Conservation (phyloP, 805 yeast species). For the Starmera caribaea region DNA sequence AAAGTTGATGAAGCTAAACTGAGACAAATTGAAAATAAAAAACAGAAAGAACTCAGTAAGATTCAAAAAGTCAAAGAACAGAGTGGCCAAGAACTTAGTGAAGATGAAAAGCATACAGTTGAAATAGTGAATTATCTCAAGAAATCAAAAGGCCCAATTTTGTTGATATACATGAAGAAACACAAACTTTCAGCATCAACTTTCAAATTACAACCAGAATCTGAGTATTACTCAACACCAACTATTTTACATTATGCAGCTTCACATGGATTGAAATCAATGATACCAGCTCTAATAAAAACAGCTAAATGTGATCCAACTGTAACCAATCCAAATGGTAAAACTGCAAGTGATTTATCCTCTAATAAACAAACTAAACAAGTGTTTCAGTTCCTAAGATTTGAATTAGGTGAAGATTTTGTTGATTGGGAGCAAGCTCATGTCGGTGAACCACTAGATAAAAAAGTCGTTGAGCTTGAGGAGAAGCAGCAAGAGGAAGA, state of each 20-base stretch:
- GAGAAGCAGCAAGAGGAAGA: slow-evolving; percentile 25
- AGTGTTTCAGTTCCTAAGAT: slow-evolving; percentile 62
- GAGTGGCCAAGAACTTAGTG: slow-evolving; percentile 14
- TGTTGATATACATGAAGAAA: slow-evolving; percentile 51
- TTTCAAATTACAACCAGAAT: slow-evolving; percentile 44
- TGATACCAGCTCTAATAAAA: slow-evolving; percentile 50
- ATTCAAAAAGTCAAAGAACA: slow-evolving; percentile 13
- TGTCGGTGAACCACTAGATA: slow-evolving; percentile 49
- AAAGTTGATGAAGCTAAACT: slow-evolving; percentile 22
- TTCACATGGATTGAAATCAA: slow-evolving; percentile 51
- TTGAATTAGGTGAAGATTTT: slow-evolving; percentile 53
- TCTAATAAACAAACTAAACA: slow-evolving; percentile 33
- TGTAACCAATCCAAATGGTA: slow-evolving; percentile 38
- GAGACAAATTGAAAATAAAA: slow-evolving; percentile 20
- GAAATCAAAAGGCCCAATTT: slow-evolving; percentile 68
- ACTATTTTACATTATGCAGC: slow-evolving; percentile 77
- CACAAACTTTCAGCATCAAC: slow-evolving; percentile 41
- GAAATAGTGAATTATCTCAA: slow-evolving; percentile 54
- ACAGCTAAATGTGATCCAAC: slow-evolving; percentile 68
- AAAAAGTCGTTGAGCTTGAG: slow-evolving; percentile 43
- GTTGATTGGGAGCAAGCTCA: slow-evolving; percentile 64
- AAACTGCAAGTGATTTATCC: slow-evolving; percentile 62
- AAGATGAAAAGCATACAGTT: slow-evolving; percentile 39
- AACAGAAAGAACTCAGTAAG: slow-evolving; percentile 20
- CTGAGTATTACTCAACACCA: slow-evolving; percentile 47